These are phyloP conservation scores for Paramecium pentaurelia DNA, from an alignment of 73 alveolate genomes.

Conservation along the genomic window DNA sequence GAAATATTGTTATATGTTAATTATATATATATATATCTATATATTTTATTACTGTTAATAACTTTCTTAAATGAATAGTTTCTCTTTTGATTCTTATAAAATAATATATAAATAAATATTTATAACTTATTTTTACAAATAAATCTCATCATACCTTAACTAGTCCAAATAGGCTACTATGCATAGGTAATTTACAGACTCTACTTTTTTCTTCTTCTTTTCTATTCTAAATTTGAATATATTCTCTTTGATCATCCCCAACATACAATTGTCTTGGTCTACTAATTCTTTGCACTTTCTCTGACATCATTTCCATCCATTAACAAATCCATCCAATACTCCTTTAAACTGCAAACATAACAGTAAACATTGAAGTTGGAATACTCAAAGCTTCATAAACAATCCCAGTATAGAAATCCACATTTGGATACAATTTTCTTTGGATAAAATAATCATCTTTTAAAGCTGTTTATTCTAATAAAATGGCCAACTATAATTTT, in stretches of 20 bases:
- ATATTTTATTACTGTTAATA: background rate
- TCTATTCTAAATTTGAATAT: constrained; percentile 64
- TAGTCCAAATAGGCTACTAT: constrained; percentile 22
- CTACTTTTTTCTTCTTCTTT: constrained; percentile 32
- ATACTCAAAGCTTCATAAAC: constrained; percentile 88
- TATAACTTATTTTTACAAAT: background rate
- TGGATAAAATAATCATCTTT: constrained; percentile 83
- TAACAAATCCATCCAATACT: constrained; percentile 92
- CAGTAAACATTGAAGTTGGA: constrained; percentile 94
- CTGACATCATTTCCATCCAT: constrained; percentile 94
- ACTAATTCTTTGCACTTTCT: constrained; percentile 70
- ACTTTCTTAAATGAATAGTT: background rate
- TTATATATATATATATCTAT: background rate
- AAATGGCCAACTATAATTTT: constrained; percentile 66
- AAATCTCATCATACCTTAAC: constrained; percentile 34
- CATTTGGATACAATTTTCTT: constrained; percentile 94
- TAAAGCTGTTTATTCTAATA: constrained; percentile 80
- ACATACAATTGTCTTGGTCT: constrained; percentile 86
- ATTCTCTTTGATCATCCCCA: constrained; percentile 56
- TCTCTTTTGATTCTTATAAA: background rate
- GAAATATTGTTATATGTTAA: background rate
- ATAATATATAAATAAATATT: background rate
- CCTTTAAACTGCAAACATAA: constrained; percentile 91
- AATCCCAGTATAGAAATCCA: constrained; percentile 93
- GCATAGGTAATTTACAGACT: constrained; percentile 37